Evolutionary conservation across 176 grass and related monocot species (phyloP).

Genomic region (Oryza meyeriana): DNA sequence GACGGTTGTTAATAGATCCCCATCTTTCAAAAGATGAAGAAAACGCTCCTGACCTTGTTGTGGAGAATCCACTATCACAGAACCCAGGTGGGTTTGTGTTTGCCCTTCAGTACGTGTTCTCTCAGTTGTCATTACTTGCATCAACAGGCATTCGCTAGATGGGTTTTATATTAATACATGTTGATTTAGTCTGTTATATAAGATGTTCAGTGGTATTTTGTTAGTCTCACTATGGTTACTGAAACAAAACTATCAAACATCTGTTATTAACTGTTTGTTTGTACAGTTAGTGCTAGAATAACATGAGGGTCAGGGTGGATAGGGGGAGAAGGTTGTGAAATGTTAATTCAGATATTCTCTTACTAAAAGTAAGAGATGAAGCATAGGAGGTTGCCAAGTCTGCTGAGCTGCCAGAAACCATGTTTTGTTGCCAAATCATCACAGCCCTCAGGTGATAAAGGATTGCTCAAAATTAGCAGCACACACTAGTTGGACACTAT

Average conservation of each 20-base stretch:
- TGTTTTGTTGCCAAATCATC: neutral
- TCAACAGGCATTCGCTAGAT: neutral
- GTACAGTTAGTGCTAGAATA: conserved; percentile 9
- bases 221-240: neutral
- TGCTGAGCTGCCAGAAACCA: neutral
- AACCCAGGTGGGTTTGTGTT: conserved; percentile 63
- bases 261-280: neutral
- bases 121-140: conserved; percentile 16
- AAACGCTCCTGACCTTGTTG: conserved; percentile 34
- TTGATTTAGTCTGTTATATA: neutral
- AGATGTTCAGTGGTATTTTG: neutral
- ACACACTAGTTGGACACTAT: neutral
- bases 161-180: neutral
- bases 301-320: neutral
- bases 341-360: neutral
- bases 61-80: conserved; percentile 94
- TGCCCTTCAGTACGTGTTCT: neutral
- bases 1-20: conserved; percentile 74
- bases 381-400: neutral
- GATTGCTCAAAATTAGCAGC: neutral
- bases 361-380: neutral
- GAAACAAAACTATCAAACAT: neutral
- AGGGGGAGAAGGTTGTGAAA: neutral
- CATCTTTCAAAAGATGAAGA: conserved; percentile 91
- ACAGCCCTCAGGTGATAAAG: neutral